Percentiles rank a stretch among this genome's conserved stretches.
phyloP scores from a whole-genome alignment of 768 basidiomycete genomes.

The Phylloporus scabripes region DNA sequence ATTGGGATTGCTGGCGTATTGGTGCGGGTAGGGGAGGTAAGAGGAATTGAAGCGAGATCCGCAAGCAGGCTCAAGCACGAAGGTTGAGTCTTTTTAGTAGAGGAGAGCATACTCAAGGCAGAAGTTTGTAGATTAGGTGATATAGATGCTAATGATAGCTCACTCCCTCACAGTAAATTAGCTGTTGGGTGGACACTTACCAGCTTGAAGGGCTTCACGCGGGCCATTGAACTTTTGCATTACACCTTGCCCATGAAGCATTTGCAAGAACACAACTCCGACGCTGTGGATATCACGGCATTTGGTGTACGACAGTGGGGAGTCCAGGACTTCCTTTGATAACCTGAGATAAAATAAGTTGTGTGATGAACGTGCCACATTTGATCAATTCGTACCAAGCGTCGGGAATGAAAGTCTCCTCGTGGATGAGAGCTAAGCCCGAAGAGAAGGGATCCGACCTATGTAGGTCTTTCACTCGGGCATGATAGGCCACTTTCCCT shows the following conservation, averaged over 20 bases:
- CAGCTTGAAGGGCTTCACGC: slow-evolving; percentile 50
- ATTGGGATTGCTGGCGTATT: slow-evolving; percentile 19
- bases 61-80: slow-evolving; percentile 55
- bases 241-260: slow-evolving; percentile 77
- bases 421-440: slow-evolving; percentile 10
- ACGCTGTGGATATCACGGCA: slow-evolving; percentile 79
- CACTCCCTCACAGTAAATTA: neutral
- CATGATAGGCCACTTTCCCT: slow-evolving; percentile 65
- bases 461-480: slow-evolving; percentile 72
- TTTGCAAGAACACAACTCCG: slow-evolving; percentile 76
- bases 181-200: slow-evolving; percentile 31
- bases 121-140: slow-evolving; percentile 48
- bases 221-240: slow-evolving; percentile 48
- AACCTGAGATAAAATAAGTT: slow-evolving; percentile 41
- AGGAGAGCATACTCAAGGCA: slow-evolving; percentile 55
- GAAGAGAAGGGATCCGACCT: slow-evolving; percentile 73
- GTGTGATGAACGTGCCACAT: neutral
- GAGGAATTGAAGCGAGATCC: slow-evolving; percentile 45
- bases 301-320: slow-evolving; percentile 70
- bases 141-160: slow-evolving; percentile 40
- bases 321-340: slow-evolving; percentile 73
- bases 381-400: slow-evolving; percentile 17
- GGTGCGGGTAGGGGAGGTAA: slow-evolving; percentile 19
- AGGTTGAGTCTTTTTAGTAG: slow-evolving; percentile 49
- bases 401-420: slow-evolving; percentile 25